A percentile compares a stretch with the other conserved stretches of the same genome.
Evolutionary conservation across 2,329 filamentous ascomycete species (phyloP).

Genomic region (Alternaria sp.): DNA sequence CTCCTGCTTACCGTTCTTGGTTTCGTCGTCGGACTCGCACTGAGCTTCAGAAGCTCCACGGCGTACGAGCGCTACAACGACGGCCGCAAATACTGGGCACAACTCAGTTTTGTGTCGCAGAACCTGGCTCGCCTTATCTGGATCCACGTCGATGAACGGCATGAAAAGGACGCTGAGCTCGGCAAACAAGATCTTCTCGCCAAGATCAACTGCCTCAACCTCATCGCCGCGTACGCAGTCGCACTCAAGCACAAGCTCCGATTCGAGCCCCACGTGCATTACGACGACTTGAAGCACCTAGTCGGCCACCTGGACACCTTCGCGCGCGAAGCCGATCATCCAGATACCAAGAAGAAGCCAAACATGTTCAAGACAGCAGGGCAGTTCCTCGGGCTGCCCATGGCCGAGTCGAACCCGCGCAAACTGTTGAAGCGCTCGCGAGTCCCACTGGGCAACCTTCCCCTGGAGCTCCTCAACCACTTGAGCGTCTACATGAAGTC

Average conservation of each 20-base stretch:
- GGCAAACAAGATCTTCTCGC: constrained; percentile 72
- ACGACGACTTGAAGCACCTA: constrained; percentile 74
- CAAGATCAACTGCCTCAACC: constrained; percentile 72
- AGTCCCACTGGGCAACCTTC: constrained; percentile 78
- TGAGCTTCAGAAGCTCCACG: constrained; percentile 78
- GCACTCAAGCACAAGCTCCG: constrained; percentile 82
- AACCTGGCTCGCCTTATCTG: constrained; percentile 78
- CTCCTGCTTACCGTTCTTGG: constrained; percentile 77
- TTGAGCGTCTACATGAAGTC: constrained; percentile 72
- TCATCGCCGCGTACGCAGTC: constrained; percentile 77
- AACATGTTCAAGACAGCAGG: constrained; percentile 66
- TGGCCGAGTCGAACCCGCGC: constrained; percentile 78
- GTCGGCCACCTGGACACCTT: constrained; percentile 78
- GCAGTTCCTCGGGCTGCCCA: constrained; percentile 76
- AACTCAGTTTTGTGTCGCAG: constrained; percentile 63
- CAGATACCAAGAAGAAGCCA: constrained; percentile 52
- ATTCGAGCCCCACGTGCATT: constrained; percentile 80
- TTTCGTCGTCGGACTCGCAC: constrained; percentile 79
- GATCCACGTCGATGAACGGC: constrained; percentile 74
- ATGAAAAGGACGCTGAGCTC: constrained; percentile 54
- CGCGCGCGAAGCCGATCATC: constrained; percentile 61
- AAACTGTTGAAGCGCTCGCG: constrained; percentile 75
- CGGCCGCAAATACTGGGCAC: constrained; percentile 69
- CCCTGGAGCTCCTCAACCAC: constrained; percentile 79
- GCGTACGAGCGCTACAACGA: constrained; percentile 74